phyloP scores from a whole-genome alignment of 2,329 filamentous ascomycete genomes.

The Shiraia sp. region DNA sequence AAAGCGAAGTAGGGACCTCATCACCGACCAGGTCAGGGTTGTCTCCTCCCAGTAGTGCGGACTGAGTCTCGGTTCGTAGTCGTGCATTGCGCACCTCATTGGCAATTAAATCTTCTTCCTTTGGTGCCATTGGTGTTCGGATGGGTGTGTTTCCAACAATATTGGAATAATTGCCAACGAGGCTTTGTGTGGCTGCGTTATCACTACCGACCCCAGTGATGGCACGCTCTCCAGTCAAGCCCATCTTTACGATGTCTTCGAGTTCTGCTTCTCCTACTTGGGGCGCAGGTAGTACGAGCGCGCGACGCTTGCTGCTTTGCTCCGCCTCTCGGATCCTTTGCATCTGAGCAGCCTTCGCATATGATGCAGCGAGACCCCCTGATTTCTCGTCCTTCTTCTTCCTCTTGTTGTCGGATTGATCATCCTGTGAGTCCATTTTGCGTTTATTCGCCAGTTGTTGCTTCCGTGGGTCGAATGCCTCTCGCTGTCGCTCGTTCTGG shows the following conservation, averaged over 20 bases:
- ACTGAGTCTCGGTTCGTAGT: conserved; percentile 90
- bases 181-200: conserved; percentile 79
- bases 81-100: conserved; percentile 96
- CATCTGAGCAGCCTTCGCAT: conserved; percentile 89
- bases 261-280: conserved; percentile 92
- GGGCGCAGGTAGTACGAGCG: conserved; percentile 81
- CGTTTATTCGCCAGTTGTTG: conserved; percentile 89
- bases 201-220: conserved; percentile 78
- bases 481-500: conserved; percentile 80
- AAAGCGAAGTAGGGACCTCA: conserved; percentile 80
- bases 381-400: conserved; percentile 83
- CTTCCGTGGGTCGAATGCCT: conserved; percentile 88
- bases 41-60: conserved; percentile 88
- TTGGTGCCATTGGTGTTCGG: conserved; percentile 85
- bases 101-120: conserved; percentile 92
- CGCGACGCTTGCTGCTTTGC: conserved; percentile 88
- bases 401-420: conserved; percentile 75
- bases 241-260: conserved; percentile 99
- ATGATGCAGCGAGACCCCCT: conserved; percentile 78
- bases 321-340: conserved; percentile 95
- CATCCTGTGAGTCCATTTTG: conserved; percentile 88
- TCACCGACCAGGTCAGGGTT: conserved; percentile 89
- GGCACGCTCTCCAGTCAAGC: conserved; percentile 86
- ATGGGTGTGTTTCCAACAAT: conserved; percentile 85
- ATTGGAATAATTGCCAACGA: conserved; percentile 84